These are phyloP conservation scores for Mortierella alpina DNA, from an alignment of 192 early-diverging fungal species.

Conservation along the genomic window DNA sequence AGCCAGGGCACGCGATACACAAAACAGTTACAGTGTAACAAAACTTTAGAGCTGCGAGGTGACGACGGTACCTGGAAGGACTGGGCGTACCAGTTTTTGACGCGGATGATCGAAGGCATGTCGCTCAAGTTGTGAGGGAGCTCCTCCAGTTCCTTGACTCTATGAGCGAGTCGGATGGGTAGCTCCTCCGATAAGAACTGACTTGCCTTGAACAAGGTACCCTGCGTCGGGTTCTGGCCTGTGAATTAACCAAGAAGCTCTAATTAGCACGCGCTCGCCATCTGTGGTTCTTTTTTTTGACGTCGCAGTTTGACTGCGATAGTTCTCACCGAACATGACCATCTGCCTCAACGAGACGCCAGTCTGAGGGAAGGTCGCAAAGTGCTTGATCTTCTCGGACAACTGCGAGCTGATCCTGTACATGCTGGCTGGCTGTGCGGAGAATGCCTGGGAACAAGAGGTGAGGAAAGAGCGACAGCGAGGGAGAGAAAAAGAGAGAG, in stretches of 20 bases:
- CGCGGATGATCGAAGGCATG: constrained; percentile 91
- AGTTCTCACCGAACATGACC: constrained; percentile 88
- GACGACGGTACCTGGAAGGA: constrained; percentile 75
- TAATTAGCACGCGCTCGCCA: neutral
- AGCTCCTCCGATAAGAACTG: constrained; percentile 92
- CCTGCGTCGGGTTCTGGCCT: constrained; percentile 81
- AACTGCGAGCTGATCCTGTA: constrained; percentile 69
- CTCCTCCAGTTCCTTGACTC: constrained; percentile 94
- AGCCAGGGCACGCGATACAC: neutral
- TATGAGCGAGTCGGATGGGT: constrained; percentile 91
- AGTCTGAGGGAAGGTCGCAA: constrained; percentile 89
- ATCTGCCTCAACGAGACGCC: constrained; percentile 94
- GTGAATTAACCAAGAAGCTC: neutral
- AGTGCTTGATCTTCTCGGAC: constrained; percentile 79
- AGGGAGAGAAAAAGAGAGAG: neutral
- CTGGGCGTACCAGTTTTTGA: constrained; percentile 96
- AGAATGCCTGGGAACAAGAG: neutral
- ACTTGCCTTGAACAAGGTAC: constrained; percentile 77
- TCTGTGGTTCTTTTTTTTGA: neutral
- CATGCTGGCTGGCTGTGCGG: constrained; percentile 15
- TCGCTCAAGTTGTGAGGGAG: constrained; percentile 86
- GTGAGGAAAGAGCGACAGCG: neutral
- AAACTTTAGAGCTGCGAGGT: neutral
- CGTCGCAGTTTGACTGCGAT: neutral
- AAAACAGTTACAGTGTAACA: neutral